Conservation (phyloP, 352 stramenopile species). For the Pythium aristosporum region DNA sequence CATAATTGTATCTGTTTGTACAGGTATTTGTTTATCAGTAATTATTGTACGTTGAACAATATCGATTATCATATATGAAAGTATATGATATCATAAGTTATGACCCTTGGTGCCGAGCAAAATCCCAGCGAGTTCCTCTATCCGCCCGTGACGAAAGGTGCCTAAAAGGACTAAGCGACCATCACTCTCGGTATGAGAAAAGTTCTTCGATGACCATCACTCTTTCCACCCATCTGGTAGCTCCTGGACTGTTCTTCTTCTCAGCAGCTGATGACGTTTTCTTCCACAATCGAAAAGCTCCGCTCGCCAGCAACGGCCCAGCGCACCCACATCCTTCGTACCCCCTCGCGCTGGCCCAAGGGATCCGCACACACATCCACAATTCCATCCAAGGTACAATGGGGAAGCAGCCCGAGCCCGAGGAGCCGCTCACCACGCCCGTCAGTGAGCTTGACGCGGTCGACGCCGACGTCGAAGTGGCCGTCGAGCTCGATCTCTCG, state of each 20-base stretch:
- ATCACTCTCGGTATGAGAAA: constrained; percentile 10
- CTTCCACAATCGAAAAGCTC: constrained; percentile 31
- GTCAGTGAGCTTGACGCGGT: background rate
- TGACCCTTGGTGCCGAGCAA: background rate
- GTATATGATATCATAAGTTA: background rate
- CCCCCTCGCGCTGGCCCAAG: background rate
- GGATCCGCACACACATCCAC: background rate
- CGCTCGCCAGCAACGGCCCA: background rate
- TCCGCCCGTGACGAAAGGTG: too few relatives aligned
- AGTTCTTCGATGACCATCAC: constrained; percentile 31
- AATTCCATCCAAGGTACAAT: background rate
- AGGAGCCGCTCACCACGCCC: constrained; percentile 10
- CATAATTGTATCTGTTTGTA: too few relatives aligned
- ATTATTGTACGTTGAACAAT: too few relatives aligned
- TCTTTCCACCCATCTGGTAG: constrained; percentile 13
- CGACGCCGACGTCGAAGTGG: constrained; percentile 14
- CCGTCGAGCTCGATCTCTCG: constrained; percentile 17
- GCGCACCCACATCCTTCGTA: background rate
- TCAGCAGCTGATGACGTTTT: background rate
- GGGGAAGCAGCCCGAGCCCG: constrained; percentile 20
- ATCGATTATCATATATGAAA: background rate
- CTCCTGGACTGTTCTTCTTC: constrained; percentile 5
- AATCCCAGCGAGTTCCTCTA: too few relatives aligned
- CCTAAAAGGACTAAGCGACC: constrained; percentile 1
- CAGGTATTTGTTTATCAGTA: too few relatives aligned